Conservation (phyloP, 1,139 yeast genomes). For the Fermentozyma sake region DNA sequence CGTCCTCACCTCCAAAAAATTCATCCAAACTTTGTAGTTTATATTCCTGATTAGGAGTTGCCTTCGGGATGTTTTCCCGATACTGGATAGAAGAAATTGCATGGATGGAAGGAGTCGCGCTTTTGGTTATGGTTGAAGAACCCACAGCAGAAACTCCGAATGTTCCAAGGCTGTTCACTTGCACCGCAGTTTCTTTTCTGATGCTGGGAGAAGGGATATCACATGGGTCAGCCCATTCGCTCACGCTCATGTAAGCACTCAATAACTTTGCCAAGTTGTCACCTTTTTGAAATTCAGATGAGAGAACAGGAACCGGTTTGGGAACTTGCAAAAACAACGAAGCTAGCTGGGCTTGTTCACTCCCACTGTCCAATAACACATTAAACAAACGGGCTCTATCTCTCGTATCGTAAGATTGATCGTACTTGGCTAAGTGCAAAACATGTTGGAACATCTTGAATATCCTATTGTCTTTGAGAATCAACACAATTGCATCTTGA, state of each 20-base stretch:
- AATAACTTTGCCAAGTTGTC: constrained; percentile 7
- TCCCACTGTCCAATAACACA: constrained; percentile 40
- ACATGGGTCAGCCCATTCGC: constrained; percentile 33
- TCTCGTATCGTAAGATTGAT: constrained; percentile 70
- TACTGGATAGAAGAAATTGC: constrained; percentile 24
- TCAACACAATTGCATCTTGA: constrained; percentile 24
- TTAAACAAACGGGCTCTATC: constrained; percentile 79
- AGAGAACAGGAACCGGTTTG: constrained; percentile 54
- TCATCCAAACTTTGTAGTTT: constrained; percentile 80
- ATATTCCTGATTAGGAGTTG: constrained; percentile 30
- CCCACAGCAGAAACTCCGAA: constrained; percentile 3
- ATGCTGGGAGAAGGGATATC: constrained; percentile 32
- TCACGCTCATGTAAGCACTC: constrained; percentile 21
- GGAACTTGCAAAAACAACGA: constrained; percentile 78
- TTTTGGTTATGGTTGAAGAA: constrained; percentile 11
- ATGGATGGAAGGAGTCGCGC: constrained; percentile 20
- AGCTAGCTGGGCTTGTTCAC: constrained; percentile 51
- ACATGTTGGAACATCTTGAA: constrained; percentile 59
- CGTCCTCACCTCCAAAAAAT: constrained; percentile 57
- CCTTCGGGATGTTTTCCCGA: constrained; percentile 4
- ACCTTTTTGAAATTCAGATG: constrained; percentile 4
- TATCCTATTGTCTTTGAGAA: constrained; percentile 23
- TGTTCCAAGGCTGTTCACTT: constrained; percentile 20
- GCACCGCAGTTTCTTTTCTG: constrained; percentile 29
- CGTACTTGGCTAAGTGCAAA: constrained; percentile 68